Conservation (phyloP, 1,139 yeast species). For the Suhomyces choctaworum region DNA sequence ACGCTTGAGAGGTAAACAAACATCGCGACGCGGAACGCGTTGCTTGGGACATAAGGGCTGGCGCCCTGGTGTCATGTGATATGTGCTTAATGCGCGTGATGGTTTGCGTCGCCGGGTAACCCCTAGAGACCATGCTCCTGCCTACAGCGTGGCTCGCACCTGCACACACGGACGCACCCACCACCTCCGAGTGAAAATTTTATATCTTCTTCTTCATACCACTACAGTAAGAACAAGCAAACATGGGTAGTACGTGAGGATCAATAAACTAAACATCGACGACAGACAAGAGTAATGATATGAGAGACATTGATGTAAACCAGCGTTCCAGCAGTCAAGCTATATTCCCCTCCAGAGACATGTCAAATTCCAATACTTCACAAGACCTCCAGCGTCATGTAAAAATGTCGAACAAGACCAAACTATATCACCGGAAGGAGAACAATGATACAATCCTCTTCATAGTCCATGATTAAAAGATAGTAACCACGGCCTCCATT, state of each 20-base stretch:
- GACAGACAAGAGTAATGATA: too few species aligned
- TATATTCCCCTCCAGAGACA: too few species aligned
- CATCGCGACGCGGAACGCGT: slow-evolving; percentile 9
- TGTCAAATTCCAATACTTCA: too few species aligned
- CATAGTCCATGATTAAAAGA: too few species aligned
- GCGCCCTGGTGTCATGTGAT: slow-evolving; percentile 6
- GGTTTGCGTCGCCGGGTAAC: slow-evolving; percentile 7
- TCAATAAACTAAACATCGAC: slow-evolving; percentile 5
- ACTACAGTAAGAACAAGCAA: slow-evolving; percentile 38
- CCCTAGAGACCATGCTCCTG: neutral
- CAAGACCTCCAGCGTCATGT: too few species aligned
- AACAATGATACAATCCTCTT: too few species aligned
- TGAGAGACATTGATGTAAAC: too few species aligned
- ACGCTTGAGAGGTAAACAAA: slow-evolving; percentile 12
- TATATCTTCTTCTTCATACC: slow-evolving; percentile 12
- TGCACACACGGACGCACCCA: slow-evolving; percentile 12
- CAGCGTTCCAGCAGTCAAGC: too few species aligned
- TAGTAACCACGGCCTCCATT: too few species aligned
- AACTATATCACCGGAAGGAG: too few species aligned
- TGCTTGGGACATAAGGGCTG: slow-evolving; percentile 4
- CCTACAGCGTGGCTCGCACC: slow-evolving; percentile 1
- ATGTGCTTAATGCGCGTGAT: neutral
- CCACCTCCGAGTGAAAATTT: slow-evolving; percentile 12
- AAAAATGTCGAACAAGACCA: too few species aligned
- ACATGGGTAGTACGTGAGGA: slow-evolving; percentile 64